Base-by-base conservation (phyloP, 2,329 filamentous ascomycete species). In the Mycocentrospora acerina region DNA sequence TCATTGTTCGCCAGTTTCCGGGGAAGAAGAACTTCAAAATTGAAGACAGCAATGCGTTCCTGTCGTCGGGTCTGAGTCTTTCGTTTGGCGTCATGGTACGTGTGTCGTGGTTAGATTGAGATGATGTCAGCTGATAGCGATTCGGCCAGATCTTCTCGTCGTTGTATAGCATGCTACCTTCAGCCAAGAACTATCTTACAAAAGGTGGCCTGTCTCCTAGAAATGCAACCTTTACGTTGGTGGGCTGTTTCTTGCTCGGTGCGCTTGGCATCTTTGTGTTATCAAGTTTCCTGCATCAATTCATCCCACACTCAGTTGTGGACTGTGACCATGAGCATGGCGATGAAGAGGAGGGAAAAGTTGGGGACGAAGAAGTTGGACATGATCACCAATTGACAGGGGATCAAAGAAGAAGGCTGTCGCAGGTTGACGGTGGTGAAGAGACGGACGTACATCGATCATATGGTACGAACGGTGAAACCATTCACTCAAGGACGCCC, bases 1-100 rank as follows among this genome's bases (percentile, higher is more conserved):
- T 89, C 26, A 59, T 95, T 37, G 74, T 95, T 33, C 83, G 83
- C 40, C 75, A 78, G 35, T 73, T 95, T 33, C 86, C 88, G 3
- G 80, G 85, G 35, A 82, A 85, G 68, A 81, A 77, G 56, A 77
- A 83, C 62, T 98, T 97, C 66, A 81, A 82, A 55, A 94, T 98
- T 52, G 82, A 94, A 61, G 86, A 95, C 47, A 96, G 88, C 70
- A 91, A 88, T 71, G 76, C 76, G 15, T 98, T 98, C 64, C 76
- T 96, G 4, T 90, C 90, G 1, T 82, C 83, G 15, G 96, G 91
- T 0, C 71, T 97, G 44, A 95, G 90, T 68, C 71, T 98, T 49
- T 96, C 90, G 64, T 95, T 95, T 53, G 91, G 93, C 29, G 90
- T 97, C 30, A 95, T 98, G 90, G 90, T 95, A 68, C 51, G 80